Conservation (phyloP, 352 stramenopile genomes). For the Phytophthora multivora region DNA sequence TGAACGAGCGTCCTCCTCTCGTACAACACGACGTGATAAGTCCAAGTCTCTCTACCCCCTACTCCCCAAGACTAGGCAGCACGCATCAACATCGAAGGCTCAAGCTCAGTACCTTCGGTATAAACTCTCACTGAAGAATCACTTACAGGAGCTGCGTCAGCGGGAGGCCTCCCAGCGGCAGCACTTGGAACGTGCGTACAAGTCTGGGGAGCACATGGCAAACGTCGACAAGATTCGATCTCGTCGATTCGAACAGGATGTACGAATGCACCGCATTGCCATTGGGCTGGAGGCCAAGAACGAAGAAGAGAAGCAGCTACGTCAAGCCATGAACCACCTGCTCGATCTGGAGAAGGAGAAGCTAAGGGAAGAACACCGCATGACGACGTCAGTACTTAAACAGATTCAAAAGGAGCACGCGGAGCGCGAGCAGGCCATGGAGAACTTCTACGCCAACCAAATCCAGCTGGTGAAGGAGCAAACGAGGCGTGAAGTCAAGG, state of each 20-base stretch:
- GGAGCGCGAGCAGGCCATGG: conserved; percentile 61
- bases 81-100: conserved; percentile 35
- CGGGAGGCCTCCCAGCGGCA: conserved; percentile 62
- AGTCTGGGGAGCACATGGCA: conserved; percentile 61
- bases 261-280: conserved; percentile 68
- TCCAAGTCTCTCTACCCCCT: conserved; percentile 51
- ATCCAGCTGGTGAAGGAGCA: conserved; percentile 73
- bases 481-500: conserved; percentile 56
- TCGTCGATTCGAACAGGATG: conserved; percentile 67
- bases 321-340: conserved; percentile 67
- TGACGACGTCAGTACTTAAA: conserved; percentile 51
- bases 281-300: conserved; percentile 65
- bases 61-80: conserved; percentile 27
- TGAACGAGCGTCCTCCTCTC: conserved; percentile 8
- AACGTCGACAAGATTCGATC: conserved; percentile 77
- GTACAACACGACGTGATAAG: not conserved
- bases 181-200: conserved; percentile 66
- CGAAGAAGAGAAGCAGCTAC: conserved; percentile 71
- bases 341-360: conserved; percentile 71
- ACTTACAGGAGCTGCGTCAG: conserved; percentile 68
- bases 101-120: conserved; percentile 68
- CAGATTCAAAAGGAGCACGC: conserved; percentile 67
- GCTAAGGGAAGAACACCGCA: conserved; percentile 62
- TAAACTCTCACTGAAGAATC: conserved; percentile 70
- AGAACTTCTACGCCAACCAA: conserved; percentile 75